These are phyloP conservation scores for Elongisporangium prolatum DNA, from an alignment of 352 stramenopile genomes.

Conservation along the genomic window DNA sequence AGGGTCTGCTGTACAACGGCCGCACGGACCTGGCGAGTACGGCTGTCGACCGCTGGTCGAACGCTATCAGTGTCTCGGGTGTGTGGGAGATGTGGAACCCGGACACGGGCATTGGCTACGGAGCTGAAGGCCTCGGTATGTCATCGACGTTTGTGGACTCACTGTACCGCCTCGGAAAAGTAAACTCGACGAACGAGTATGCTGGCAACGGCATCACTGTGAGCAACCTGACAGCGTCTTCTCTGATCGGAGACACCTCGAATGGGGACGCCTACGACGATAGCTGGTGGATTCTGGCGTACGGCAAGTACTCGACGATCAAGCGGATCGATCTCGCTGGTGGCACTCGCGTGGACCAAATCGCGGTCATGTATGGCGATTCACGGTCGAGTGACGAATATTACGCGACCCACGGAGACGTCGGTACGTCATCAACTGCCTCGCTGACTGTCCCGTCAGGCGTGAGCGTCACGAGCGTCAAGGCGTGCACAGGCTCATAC, in stretches of 20 bases:
- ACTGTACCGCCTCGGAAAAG: conserved; percentile 14
- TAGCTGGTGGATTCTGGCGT: conserved; percentile 16
- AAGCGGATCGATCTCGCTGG: conserved; percentile 14
- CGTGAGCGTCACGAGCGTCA: conserved; percentile 9
- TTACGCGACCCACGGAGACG: conserved; percentile 12
- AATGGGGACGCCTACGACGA: conserved; percentile 13
- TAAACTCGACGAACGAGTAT: conserved; percentile 13
- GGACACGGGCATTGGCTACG: conserved; percentile 13
- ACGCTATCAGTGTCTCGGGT: conserved; percentile 11
- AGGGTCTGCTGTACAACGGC: conserved; percentile 14
- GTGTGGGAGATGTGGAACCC: conserved; percentile 20
- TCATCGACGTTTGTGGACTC: conserved; percentile 12
- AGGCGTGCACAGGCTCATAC: conserved; percentile 9
- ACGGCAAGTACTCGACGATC: conserved; percentile 18
- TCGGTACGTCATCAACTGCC: conserved; percentile 10
- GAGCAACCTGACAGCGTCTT: conserved; percentile 9
- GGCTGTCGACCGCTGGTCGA: conserved; percentile 12
- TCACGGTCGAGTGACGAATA: conserved; percentile 14
- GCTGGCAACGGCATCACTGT: conserved; percentile 14
- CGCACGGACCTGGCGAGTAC: conserved; percentile 9
- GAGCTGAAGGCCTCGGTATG: conserved; percentile 16
- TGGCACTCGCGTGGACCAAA: conserved; percentile 13
- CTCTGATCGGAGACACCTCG: conserved; percentile 6
- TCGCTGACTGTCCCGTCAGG: conserved; percentile 8
- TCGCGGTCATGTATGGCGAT: conserved; percentile 15